These are phyloP conservation scores for Penicillium alfredii DNA, from an alignment of 495 filamentous ascomycete species.

Conservation along the genomic window DNA sequence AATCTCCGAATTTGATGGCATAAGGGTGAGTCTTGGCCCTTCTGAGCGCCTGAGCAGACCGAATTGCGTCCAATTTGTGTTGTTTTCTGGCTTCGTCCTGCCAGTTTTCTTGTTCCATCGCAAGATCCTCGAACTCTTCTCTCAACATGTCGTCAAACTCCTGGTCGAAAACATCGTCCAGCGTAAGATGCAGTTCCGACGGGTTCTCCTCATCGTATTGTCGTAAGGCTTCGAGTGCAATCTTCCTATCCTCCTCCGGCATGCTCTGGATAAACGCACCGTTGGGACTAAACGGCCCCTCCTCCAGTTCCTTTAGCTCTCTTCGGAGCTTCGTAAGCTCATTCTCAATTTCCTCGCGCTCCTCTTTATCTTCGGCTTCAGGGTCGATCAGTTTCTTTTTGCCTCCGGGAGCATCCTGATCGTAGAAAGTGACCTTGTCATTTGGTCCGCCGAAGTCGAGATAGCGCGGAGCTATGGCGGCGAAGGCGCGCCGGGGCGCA, in stretches of 20 bases:
- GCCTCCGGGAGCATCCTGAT: conserved; percentile 32
- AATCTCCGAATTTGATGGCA: conserved; percentile 28
- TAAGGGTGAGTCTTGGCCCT: conserved; percentile 27
- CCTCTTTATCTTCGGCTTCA: conserved; percentile 47
- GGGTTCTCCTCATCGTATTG: conserved; percentile 34
- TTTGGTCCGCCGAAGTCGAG: conserved; percentile 37
- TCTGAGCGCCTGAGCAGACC: conserved; percentile 19
- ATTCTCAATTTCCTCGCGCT: conserved; percentile 39
- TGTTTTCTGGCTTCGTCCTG: conserved; percentile 18
- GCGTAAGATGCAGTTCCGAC: conserved; percentile 16
- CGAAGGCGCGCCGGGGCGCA: conserved; percentile 29
- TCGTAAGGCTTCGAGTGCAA: conserved; percentile 38
- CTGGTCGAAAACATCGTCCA: conserved; percentile 41
- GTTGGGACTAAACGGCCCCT: conserved; percentile 38
- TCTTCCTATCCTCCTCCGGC: conserved; percentile 34
- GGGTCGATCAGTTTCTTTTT: conserved; percentile 39
- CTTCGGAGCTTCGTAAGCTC: conserved; percentile 47
- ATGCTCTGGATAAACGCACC: conserved; percentile 38
- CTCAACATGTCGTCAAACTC: conserved; percentile 40
- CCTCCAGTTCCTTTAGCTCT: conserved; percentile 44
- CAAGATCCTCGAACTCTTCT: conserved; percentile 38
- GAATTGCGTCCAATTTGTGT: conserved; percentile 13
- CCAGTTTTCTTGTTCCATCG: conserved; percentile 37
- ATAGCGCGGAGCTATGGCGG: conserved; percentile 29
- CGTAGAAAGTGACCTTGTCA: conserved; percentile 41